Evolutionary conservation across 495 filamentous ascomycete genomes (phyloP).

Genomic region (Penicillium riverlandense): DNA sequence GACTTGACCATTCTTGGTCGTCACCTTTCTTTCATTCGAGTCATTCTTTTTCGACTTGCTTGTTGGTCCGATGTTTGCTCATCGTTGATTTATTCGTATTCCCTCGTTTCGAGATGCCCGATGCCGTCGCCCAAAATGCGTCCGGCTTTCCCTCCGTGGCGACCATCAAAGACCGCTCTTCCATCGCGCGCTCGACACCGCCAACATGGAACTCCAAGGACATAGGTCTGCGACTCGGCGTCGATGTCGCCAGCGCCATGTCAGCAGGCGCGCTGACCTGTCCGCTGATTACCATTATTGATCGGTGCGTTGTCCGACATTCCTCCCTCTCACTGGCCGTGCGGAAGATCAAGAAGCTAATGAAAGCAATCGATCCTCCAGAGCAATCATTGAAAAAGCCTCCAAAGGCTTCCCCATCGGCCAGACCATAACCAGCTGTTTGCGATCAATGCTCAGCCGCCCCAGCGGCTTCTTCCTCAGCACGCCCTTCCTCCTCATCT

Average conservation of each 20-base stretch:
- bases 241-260: conserved; percentile 68
- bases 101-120: conserved; percentile 18
- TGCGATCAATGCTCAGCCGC: conserved; percentile 55
- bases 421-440: conserved; percentile 55
- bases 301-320: conserved; percentile 52
- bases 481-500: conserved; percentile 80
- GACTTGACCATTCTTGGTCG: conserved; percentile 5
- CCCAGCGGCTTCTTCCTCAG: conserved; percentile 68
- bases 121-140: conserved; percentile 24
- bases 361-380: conserved; percentile 22
- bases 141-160: conserved; percentile 15
- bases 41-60: neutral
- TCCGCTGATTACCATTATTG: conserved; percentile 84
- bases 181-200: conserved; percentile 7
- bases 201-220: conserved; percentile 71
- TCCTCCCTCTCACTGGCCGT: too few relatives aligned
- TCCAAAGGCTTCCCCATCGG: conserved; percentile 70
- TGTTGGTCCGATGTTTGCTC: neutral
- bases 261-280: conserved; percentile 77
- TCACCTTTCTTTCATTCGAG: conserved; percentile 11
- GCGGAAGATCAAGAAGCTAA: neutral
- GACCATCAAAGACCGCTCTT: conserved; percentile 13
- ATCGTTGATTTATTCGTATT: neutral
- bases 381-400: conserved; percentile 92
- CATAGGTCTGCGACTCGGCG: conserved; percentile 57